phyloP scores from a whole-genome alignment of 805 yeast genomes.

The Schizosaccharomyces pombe region ASM294v3 CU329670.1:2162001-2162500 shows the following conservation, averaged over 20 bases:
- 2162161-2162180: constrained; percentile 95
- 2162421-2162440: constrained; percentile 41
- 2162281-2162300: constrained; percentile 72
- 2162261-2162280: constrained; percentile 79
- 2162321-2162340: background rate
- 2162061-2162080: constrained; percentile 88
- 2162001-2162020: constrained; percentile 85
- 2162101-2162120: constrained; percentile 83
- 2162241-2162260: constrained; percentile 90
- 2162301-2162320: constrained; percentile 27
- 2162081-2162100: constrained; percentile 82
- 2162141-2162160: constrained; percentile 89
- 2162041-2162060: constrained; percentile 78
- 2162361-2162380: constrained; percentile 43
- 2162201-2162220: constrained; percentile 94
- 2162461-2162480: background rate
- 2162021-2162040: constrained; percentile 71
- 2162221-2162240: constrained; percentile 77
- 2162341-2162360: constrained; percentile 28
- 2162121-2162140: constrained; percentile 85
- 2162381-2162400: constrained; percentile 41
- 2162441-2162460: background rate
- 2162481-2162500: background rate
- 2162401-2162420: constrained; percentile 42
- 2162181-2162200: constrained; percentile 97